Evolutionary conservation across 2,329 filamentous ascomycete species (phyloP).

Genomic region (Penicillium polonicum): DNA sequence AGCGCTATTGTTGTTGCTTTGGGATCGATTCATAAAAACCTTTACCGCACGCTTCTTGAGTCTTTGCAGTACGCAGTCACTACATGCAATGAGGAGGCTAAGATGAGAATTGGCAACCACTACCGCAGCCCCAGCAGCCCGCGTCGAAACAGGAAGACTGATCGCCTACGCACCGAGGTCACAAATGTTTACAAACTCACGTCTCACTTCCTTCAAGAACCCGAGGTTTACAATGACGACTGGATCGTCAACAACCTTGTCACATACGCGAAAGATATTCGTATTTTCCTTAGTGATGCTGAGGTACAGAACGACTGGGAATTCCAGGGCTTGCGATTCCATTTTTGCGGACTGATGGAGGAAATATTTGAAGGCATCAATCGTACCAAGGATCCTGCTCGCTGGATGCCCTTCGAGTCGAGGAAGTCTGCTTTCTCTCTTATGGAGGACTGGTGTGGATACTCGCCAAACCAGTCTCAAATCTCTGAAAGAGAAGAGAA

Average conservation of each 20-base stretch:
- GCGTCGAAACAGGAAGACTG: conserved; percentile 76
- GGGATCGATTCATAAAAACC: conserved; percentile 90
- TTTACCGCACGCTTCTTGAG: conserved; percentile 87
- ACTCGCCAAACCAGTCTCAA: conserved; percentile 84
- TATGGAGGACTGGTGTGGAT: conserved; percentile 99
- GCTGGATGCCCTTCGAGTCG: conserved; percentile 97
- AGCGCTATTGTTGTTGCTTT: conserved; percentile 89
- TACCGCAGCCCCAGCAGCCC: conserved; percentile 81
- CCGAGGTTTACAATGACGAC: conserved; percentile 78
- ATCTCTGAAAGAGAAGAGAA: conserved; percentile 79
- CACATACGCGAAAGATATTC: conserved; percentile 85
- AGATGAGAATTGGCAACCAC: conserved; percentile 71
- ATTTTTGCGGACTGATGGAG: conserved; percentile 93
- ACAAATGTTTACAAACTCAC: conserved; percentile 96
- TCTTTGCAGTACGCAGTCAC: conserved; percentile 83
- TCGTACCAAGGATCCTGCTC: conserved; percentile 74
- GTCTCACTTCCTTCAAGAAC: conserved; percentile 77
- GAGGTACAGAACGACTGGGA: conserved; percentile 94
- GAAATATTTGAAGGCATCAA: conserved; percentile 91
- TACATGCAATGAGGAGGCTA: conserved; percentile 84
- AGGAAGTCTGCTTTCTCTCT: conserved; percentile 91
- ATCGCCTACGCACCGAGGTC: conserved; percentile 86
- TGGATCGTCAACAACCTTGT: conserved; percentile 89
- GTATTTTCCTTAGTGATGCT: conserved; percentile 90
- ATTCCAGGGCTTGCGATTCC: conserved; percentile 84